Evolutionary conservation across 176 grass and related monocot genomes (phyloP).

Genomic region (Leersia perrieri): DNA sequence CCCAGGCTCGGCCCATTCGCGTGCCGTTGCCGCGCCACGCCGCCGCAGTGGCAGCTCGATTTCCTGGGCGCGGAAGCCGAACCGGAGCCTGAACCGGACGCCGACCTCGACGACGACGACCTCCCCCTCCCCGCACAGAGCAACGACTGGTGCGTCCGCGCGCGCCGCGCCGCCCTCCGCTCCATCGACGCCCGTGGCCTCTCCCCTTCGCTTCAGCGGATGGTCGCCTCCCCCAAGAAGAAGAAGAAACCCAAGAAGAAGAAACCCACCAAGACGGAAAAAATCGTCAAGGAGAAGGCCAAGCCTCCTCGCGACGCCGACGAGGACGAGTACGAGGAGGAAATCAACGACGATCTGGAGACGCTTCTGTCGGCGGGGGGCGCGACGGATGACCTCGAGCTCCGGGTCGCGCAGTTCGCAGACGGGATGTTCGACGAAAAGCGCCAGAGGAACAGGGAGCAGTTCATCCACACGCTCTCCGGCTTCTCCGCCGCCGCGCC

Average conservation of each 20-base stretch:
- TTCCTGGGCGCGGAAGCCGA: slow-evolving; percentile 27
- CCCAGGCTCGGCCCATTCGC: not conserved
- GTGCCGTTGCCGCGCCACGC: slow-evolving; percentile 14
- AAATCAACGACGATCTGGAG: slow-evolving; percentile 42
- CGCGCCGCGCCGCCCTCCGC: slow-evolving; percentile 64
- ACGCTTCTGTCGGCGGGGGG: not conserved
- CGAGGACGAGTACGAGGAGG: slow-evolving; percentile 20
- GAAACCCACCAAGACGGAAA: not conserved
- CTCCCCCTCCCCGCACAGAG: slow-evolving; percentile 37
- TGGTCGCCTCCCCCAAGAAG: slow-evolving; percentile 80
- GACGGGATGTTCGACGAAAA: slow-evolving; percentile 85
- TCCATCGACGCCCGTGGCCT: slow-evolving; percentile 75
- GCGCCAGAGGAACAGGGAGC: slow-evolving; percentile 54
- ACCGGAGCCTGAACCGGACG: not conserved
- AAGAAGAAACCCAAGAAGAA: slow-evolving; percentile 39
- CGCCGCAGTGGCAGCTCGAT: slow-evolving; percentile 49
- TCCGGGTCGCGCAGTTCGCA: slow-evolving; percentile 48
- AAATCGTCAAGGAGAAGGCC: slow-evolving; percentile 10
- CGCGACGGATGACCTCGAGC: slow-evolving; percentile 38
- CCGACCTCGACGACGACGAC: not conserved
- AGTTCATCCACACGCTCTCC: slow-evolving; percentile 69
- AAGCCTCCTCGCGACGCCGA: not conserved
- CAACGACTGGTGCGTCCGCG: slow-evolving; percentile 83
- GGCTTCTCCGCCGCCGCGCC: slow-evolving; percentile 65
- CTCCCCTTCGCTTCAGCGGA: slow-evolving; percentile 40